Percentiles rank a stretch among this genome's conserved stretches.
Conservation (phyloP, 2,329 filamentous ascomycete species). For the Purpureocillium takamizusanense region DNA sequence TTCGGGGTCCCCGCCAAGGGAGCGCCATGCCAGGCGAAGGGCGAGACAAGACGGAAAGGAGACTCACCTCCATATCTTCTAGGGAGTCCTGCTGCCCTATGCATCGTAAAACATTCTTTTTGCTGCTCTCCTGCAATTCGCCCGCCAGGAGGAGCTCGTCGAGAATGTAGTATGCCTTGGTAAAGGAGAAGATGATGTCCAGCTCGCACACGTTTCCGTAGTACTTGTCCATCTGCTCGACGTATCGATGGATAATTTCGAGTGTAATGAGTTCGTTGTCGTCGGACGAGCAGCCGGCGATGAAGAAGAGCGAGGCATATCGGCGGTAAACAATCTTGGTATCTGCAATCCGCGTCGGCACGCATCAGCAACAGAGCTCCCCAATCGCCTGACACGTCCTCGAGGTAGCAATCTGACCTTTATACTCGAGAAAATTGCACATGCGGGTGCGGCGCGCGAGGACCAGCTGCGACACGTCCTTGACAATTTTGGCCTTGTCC, state of each 20-base stretch:
- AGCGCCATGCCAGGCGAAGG: not conserved
- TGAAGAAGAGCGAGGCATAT: conserved; percentile 98
- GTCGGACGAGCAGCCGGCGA: conserved; percentile 90
- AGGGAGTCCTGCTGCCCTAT: conserved; percentile 96
- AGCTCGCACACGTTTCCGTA: conserved; percentile 99
- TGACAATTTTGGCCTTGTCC: conserved; percentile 99
- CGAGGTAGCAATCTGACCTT: conserved; percentile 51
- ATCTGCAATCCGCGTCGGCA: conserved; percentile 44
- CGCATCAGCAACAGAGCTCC: not conserved
- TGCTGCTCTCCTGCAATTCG: conserved; percentile 97
- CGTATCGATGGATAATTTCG: conserved; percentile 97
- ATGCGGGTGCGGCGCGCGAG: conserved; percentile 92
- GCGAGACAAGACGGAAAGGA: conserved; percentile 2
- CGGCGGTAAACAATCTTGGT: conserved; percentile 98
- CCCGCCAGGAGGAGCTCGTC: conserved; percentile 92
- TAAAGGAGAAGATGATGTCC: conserved; percentile 99
- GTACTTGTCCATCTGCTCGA: conserved; percentile 99
- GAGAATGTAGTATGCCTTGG: conserved; percentile 98
- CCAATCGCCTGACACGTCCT: not conserved
- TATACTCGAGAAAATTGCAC: conserved; percentile 99
- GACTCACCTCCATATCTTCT: conserved; percentile 97
- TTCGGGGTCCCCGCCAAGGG: conserved; percentile 6
- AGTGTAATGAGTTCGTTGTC: conserved; percentile 98
- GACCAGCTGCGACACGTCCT: conserved; percentile 96
- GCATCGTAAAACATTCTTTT: conserved; percentile 94